Evolutionary conservation across 306 rosid species (phyloP).

Genomic region (Dicorynia guianensis): DNA sequence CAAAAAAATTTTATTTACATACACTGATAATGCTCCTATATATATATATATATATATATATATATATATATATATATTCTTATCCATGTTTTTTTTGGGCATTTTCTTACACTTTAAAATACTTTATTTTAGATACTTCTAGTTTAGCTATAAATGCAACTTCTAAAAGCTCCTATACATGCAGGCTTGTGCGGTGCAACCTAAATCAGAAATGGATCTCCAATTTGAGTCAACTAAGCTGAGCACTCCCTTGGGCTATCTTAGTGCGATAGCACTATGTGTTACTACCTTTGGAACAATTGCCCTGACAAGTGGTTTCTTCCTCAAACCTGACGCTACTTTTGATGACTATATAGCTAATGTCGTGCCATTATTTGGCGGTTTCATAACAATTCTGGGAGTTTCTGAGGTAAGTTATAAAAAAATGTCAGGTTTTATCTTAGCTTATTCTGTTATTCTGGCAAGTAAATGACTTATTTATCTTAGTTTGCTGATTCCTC

Average conservation of each 20-base stretch:
- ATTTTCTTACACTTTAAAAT: not conserved
- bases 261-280: constrained; percentile 69
- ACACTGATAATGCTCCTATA: not conserved
- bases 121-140: not conserved
- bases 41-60: too few relatives aligned
- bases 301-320: constrained; percentile 90
- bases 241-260: constrained; percentile 81
- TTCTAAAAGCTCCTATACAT: constrained; percentile 14
- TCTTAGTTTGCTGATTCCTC: not conserved
- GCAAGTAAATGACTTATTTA: not conserved
- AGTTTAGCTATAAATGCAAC: constrained; percentile 12
- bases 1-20: not conserved
- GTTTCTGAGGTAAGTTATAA: constrained; percentile 87
- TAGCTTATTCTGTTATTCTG: not conserved
- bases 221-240: constrained; percentile 82
- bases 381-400: constrained; percentile 79
- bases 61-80: too few relatives aligned
- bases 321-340: constrained; percentile 90
- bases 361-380: constrained; percentile 88
- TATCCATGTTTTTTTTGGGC: not conserved
- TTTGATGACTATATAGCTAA: constrained; percentile 79
- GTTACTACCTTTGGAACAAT: constrained; percentile 90
- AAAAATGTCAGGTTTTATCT: not conserved
- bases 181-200: constrained; percentile 94
- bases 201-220: constrained; percentile 93